Evolutionary conservation across 2,329 filamentous ascomycete species (phyloP).

Genomic region (Fusarium pseudocircinatum): DNA sequence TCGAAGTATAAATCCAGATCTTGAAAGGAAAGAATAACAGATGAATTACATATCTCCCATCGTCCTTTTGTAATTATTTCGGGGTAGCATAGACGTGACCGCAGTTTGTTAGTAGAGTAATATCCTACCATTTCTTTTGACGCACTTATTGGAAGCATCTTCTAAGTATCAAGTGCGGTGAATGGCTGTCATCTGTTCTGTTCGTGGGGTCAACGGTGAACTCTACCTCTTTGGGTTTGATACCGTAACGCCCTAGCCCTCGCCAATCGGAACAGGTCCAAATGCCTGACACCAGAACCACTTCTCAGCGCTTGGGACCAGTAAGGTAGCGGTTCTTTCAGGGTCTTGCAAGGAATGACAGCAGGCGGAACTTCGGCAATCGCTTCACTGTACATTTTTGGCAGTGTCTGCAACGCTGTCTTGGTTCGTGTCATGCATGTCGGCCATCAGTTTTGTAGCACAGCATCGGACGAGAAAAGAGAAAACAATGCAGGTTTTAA

Average conservation of each 20-base stretch:
- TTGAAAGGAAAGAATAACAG: background rate
- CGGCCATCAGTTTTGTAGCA: background rate
- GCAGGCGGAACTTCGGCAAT: background rate
- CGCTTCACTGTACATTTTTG: background rate
- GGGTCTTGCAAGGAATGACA: background rate
- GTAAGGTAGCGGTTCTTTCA: background rate
- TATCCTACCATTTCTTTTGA: no score
- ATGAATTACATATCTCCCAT: background rate
- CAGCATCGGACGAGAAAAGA: background rate
- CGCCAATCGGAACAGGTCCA: background rate
- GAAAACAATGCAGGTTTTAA: background rate
- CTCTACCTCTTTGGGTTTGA: background rate
- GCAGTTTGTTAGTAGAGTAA: accelerated
- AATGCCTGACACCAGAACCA: background rate
- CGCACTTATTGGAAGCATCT: accelerated
- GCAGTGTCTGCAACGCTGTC: background rate
- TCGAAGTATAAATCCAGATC: background rate
- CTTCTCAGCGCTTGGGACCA: background rate
- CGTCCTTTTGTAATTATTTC: background rate
- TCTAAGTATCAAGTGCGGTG: background rate
- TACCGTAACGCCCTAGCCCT: background rate
- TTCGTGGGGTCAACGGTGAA: background rate
- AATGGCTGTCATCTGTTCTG: background rate
- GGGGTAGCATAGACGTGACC: no score
- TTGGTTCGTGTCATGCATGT: constrained; percentile 2